phyloP scores from a whole-genome alignment of 163 green algal genomes.

The Scenedesmus sp. region DNA sequence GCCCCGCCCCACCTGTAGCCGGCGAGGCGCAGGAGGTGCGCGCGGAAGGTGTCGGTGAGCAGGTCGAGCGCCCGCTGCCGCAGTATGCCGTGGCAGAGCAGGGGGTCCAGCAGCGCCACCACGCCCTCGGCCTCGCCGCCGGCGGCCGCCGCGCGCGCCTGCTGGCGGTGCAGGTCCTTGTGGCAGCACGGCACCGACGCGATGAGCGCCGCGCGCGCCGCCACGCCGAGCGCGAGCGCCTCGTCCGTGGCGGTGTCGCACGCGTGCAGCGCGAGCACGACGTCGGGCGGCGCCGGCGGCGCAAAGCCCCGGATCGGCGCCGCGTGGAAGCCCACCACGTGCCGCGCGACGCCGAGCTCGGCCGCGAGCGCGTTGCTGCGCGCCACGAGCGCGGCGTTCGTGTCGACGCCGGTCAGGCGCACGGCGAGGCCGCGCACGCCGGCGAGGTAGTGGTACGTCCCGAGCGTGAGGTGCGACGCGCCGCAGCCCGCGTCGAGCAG shows the following conservation, averaged over 20 bases:
- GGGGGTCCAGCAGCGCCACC: slow-evolving; percentile 44
- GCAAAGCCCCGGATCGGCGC: slow-evolving; percentile 21
- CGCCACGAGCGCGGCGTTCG: slow-evolving; percentile 57
- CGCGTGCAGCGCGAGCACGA: slow-evolving; percentile 71
- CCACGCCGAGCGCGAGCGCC: slow-evolving; percentile 61
- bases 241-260: slow-evolving; percentile 76
- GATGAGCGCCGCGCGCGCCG: slow-evolving; percentile 51
- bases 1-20: slow-evolving; percentile 45
- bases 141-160: slow-evolving; percentile 7
- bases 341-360: slow-evolving; percentile 44
- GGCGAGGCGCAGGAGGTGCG: slow-evolving; percentile 60
- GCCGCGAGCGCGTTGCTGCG: slow-evolving; percentile 44
- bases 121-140: no score
- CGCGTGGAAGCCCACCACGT: slow-evolving; percentile 31
- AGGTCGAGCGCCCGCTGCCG: slow-evolving; percentile 65
- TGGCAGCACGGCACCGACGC: slow-evolving; percentile 73
- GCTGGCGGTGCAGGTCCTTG: slow-evolving; percentile 64
- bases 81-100: slow-evolving; percentile 70
- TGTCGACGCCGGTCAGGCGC: slow-evolving; percentile 57
- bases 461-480: slow-evolving; percentile 61
- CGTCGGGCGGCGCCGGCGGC: slow-evolving; percentile 50
- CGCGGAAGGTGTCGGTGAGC: slow-evolving; percentile 64
- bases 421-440: slow-evolving; percentile 48
- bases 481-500: slow-evolving; percentile 68
- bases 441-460: slow-evolving; percentile 64